Evolutionary conservation across 805 yeast species (phyloP), one percentile per base, ranked within the genome.

Genomic region (Wickerhamiella alocasiicola): DNA sequence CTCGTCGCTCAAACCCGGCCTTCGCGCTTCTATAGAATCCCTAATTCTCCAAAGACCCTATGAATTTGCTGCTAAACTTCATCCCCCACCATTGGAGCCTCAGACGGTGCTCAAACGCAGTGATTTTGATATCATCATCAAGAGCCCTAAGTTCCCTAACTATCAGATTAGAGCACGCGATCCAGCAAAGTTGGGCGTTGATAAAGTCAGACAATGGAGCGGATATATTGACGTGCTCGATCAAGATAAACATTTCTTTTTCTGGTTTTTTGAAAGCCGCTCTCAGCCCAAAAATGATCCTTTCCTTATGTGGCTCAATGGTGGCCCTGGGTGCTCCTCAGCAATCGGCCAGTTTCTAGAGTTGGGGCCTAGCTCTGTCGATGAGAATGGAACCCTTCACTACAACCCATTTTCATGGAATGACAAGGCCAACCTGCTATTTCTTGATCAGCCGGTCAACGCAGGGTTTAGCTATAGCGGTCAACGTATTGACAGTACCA

Each of bases 241-340:
- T 39, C 83, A 77, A 50, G 95, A 83, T 55, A 87, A 85, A 64
- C 95, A 85, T 64, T 82, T 87, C 60, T 88, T 88, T 64, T 88
- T 78, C 65, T 84, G 93, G 88, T 78, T 78, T 54, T 85, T 83
- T 53, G 95, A 85, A 60, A 76, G 81, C 48, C 73, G 78, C 46
- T 79, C 78, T 60, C 87, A 82, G 60, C 95, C 95, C 13, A 64
- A 65, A 47, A 80, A 69, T 45, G 95, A 85, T 62, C 95, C 95
- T 2, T 68, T 85, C 28, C 71, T 85, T 39, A 65, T 85, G 54
- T 84, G 94, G 96, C 68, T 88, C 54, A 87, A 88, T 58, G 96
- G 96, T 46, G 96, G 96, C 12, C 96, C 96, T 36, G 96, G 96
- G n/a, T 87, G 96, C 60, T 82, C 95, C 1, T 82, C 95, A 1